Evolutionary conservation across 345 rosid species (phyloP).

Genomic region (Luvunga scandens): DNA sequence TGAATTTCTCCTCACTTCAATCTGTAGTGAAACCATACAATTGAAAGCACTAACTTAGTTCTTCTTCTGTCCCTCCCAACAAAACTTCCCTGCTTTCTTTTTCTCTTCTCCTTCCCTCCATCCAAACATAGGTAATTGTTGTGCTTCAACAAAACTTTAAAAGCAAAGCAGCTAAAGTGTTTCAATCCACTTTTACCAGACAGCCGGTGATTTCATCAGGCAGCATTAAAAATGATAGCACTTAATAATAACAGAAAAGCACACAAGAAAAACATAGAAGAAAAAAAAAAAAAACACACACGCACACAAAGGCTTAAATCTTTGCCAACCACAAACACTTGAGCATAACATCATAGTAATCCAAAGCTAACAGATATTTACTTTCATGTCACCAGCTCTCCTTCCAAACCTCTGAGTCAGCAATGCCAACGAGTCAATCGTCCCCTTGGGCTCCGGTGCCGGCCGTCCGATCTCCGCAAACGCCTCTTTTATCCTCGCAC

Average conservation of each 20-base stretch:
- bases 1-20: background rate
- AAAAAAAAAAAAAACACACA: too few species aligned
- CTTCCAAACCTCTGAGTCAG: slow-evolving; percentile 81
- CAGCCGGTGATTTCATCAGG: background rate
- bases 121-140: background rate
- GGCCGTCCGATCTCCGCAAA: slow-evolving; percentile 63
- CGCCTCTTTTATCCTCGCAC: slow-evolving; percentile 76
- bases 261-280: background rate
- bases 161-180: background rate
- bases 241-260: background rate
- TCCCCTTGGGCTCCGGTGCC: slow-evolving; percentile 76
- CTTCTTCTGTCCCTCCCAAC: background rate
- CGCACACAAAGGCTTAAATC: background rate
- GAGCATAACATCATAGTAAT: background rate
- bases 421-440: slow-evolving; percentile 71
- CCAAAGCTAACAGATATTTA: slow-evolving; percentile 7
- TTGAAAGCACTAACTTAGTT: background rate
- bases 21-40: background rate
- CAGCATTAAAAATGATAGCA: background rate
- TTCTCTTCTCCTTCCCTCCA: background rate
- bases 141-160: background rate
- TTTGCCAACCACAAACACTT: background rate
- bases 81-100: background rate
- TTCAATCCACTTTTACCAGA: background rate
- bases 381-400: slow-evolving; percentile 97